Base-by-base conservation (phyloP, 1,139 yeast genomes). In the Suhomyces yuchorum region DNA sequence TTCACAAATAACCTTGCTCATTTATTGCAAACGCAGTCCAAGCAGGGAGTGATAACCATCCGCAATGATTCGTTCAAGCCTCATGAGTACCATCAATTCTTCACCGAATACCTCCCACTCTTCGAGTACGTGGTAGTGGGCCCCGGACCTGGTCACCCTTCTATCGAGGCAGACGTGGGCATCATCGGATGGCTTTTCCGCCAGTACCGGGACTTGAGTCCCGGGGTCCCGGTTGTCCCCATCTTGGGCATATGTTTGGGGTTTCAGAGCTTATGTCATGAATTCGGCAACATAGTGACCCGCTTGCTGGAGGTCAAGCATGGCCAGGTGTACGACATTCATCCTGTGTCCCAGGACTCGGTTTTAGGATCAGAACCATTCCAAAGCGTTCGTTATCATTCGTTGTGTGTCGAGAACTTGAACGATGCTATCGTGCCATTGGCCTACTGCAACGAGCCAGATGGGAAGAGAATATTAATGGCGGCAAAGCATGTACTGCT, bases 91-190 rank as follows among this genome's bases (percentile, higher is more conserved):
- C 63, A 65, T 11, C 42, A 65, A 1, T 68, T 77, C 11, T 71
- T 75, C 9, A 58, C 75, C 8, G 63, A 70, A 1, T 63, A 75
- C 49, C 54, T 78, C 15, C 63, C 67, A 2, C 62, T 71, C n/a
- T 85, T 90, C 57, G 89, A 87, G 49, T 91, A 90, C 42, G 76
- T 95, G 4, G 84, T 93, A 0, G 77, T 93, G 12, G 99, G 99
- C 0, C 99, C 99, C 0, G 99, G 99, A 0, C 99, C 99, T 0
- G 99, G 99, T 0, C 83, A 87, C 56, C 99, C 99, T 0, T 68
- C 70, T 2, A 77, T 71, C 37, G 63, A 75, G 0, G 53, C 63
- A 1, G 98, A 92, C 61, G 82, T 87, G 20, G 98, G 97, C 0
- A 77, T 91, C 5, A 79, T 91, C n/a, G 80, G 82, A 4, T 74